These are phyloP conservation scores for Moricandia moricandioides DNA, from an alignment of 345 rosid species.

Conservation along the genomic window DNA sequence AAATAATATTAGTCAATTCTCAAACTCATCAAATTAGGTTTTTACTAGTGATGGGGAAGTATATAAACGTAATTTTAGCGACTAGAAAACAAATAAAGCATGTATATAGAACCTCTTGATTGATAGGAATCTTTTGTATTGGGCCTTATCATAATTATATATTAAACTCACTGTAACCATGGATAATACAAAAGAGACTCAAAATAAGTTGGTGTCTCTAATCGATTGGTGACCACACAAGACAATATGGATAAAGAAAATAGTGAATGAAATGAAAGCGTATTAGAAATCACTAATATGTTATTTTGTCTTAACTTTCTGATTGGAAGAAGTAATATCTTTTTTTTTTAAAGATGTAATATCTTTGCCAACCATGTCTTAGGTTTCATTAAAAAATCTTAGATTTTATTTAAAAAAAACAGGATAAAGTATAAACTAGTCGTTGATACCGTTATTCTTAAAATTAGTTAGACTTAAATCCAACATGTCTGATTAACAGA, in stretches of 20 bases:
- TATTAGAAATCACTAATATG: not conserved
- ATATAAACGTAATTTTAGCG: not conserved
- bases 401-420: not conserved
- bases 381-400: not conserved
- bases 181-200: not conserved
- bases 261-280: not conserved
- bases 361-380: not conserved
- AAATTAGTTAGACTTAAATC: not conserved
- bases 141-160: not conserved
- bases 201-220: not conserved
- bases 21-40: not conserved
- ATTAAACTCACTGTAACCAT: not conserved
- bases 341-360: not conserved
- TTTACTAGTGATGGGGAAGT: not conserved
- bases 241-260: not conserved
- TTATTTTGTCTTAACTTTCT: not conserved
- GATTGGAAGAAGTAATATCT: not conserved
- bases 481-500: not conserved
- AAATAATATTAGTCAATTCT: not conserved
- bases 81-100: not conserved
- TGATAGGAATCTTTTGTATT: not conserved
- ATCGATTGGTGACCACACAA: not conserved
- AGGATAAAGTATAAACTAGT: not conserved
- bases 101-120: not conserved
- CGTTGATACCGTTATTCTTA: not conserved